Evolutionary conservation across 441 rosid species (phyloP).

Genomic region (Gossypium davidsonii): DNA sequence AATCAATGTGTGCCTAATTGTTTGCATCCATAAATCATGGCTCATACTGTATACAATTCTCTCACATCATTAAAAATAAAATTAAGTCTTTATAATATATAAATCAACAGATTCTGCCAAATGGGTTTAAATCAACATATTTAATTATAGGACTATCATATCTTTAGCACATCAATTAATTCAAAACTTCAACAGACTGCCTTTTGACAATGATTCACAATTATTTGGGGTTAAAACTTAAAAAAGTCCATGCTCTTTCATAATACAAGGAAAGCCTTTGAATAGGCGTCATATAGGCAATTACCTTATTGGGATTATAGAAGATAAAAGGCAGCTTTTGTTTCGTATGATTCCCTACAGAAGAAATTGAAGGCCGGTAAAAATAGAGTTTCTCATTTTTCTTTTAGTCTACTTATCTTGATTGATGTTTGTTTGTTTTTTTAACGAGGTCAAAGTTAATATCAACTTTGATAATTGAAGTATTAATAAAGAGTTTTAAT

Average conservation of each 20-base stretch:
- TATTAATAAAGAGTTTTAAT: no score
- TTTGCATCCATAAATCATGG: no score
- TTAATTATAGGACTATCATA: background rate
- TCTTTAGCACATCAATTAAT: constrained; percentile 5
- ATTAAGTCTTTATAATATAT: no score
- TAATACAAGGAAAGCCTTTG: background rate
- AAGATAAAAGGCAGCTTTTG: background rate
- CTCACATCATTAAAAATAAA: no score
- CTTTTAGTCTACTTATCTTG: background rate
- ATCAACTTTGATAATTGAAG: no score
- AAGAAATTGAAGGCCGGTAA: background rate
- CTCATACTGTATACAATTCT: no score
- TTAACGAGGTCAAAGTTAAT: no score
- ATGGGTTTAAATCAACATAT: constrained; percentile 3
- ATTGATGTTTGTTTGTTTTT: no score
- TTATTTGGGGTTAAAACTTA: background rate
- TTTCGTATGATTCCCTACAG: background rate
- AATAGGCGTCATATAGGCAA: background rate
- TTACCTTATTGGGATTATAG: background rate
- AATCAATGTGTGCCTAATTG: background rate
- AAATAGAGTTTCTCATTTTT: background rate
- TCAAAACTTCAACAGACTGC: background rate
- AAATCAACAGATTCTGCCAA: background rate
- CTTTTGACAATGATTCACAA: constrained; percentile 7
- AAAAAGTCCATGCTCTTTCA: no score